A percentile compares a stretch with the other conserved stretches of the same genome.
Conservation (phyloP, 139 green algal genomes). For the Chlorella sp. region DNA sequence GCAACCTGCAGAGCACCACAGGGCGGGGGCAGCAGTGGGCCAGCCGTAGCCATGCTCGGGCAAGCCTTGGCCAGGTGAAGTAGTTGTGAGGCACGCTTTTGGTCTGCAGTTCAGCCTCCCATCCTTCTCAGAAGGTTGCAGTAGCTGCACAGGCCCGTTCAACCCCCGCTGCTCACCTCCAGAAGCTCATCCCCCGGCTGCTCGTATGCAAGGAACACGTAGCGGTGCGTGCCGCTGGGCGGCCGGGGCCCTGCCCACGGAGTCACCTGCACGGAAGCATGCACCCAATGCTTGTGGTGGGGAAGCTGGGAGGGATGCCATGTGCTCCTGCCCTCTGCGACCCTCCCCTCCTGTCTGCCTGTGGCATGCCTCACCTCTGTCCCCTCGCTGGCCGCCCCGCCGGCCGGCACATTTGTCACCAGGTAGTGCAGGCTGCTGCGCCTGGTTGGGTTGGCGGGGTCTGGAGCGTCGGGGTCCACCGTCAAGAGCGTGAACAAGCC, state of each 20-base stretch:
- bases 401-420: not conserved
- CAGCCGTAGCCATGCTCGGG: too few species aligned
- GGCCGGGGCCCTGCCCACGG: not conserved
- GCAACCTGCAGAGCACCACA: not conserved
- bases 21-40: too few species aligned
- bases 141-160: too few species aligned
- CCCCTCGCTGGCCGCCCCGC: not conserved
- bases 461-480: not conserved
- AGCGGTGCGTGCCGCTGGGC: slow-evolving; percentile 10
- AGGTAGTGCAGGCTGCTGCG: not conserved
- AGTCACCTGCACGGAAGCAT: not conserved
- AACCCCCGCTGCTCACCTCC: slow-evolving; percentile 1
- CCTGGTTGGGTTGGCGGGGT: slow-evolving; percentile 2
- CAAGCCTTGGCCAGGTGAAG: too few species aligned
- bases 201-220: not conserved
- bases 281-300: too few species aligned
- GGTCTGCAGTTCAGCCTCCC: too few species aligned
- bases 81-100: too few species aligned
- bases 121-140: too few species aligned
- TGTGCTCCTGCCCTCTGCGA: too few species aligned
- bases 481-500: not conserved
- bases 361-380: not conserved
- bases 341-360: too few species aligned
- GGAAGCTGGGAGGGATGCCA: too few species aligned
- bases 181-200: not conserved